These are phyloP conservation scores for Gracilaria caudata DNA, from an alignment of 23 red algal genomes.

Conservation along the genomic window DNA sequence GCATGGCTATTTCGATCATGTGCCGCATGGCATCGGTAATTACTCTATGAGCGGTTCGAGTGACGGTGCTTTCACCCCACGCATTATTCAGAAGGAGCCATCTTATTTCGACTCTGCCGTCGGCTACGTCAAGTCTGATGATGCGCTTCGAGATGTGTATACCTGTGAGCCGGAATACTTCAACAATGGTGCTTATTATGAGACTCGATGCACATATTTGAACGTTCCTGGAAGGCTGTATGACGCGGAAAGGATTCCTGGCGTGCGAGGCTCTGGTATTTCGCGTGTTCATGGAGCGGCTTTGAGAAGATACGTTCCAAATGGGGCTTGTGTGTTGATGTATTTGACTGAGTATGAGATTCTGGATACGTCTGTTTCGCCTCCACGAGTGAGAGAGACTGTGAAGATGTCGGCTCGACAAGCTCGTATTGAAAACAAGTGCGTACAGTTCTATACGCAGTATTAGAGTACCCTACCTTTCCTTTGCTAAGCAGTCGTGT, in stretches of 20 bases:
- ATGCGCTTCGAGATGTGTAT: neutral
- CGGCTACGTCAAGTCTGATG: neutral
- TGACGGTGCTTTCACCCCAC: neutral
- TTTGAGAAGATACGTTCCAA: slow-evolving; percentile 14
- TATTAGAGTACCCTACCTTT: too few species aligned
- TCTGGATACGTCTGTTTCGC: slow-evolving; percentile 13
- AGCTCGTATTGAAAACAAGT: slow-evolving; percentile 17
- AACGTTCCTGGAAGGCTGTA: slow-evolving; percentile 12
- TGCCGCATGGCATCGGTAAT: neutral
- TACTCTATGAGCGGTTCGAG: neutral
- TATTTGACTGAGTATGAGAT: slow-evolving; percentile 29
- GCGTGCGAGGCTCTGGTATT: neutral
- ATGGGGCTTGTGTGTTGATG: slow-evolving; percentile 32
- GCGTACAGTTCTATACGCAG: slow-evolving; percentile 18
- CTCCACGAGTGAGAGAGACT: slow-evolving; percentile 11
- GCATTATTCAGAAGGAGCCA: neutral
- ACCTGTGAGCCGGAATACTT: slow-evolving; percentile 7
- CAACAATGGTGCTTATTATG: neutral
- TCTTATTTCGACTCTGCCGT: slow-evolving; percentile 7
- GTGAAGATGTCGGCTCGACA: neutral
- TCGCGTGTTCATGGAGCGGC: neutral
- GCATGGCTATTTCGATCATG: neutral
- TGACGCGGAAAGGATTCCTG: neutral
- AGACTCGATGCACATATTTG: neutral
- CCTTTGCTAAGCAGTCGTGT: too few species aligned